Base-by-base conservation (phyloP, 768 basidiomycete genomes). In the Suillus weaverae region DNA sequence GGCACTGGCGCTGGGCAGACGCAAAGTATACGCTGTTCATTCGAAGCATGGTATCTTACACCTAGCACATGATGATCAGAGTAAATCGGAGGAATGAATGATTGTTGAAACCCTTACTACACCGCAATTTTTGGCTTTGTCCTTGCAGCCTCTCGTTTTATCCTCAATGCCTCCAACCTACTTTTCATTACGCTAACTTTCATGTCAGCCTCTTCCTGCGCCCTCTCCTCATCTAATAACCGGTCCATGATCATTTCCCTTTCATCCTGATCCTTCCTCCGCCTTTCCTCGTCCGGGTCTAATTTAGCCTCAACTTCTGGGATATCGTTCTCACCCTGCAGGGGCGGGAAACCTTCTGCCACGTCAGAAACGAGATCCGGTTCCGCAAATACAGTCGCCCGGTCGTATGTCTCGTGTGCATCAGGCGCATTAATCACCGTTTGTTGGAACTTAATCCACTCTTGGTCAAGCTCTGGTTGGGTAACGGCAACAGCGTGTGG, bases 191-290 rank as follows among this genome's bases (percentile, higher is more conserved):
- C 69, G 10, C 73, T 72, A 11, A 93, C 92, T 61, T 86, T 86
- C 79, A 87, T 86, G 72, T 95, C 93, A 6, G 92, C 93, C 72
- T 94, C 92, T 72, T 95, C 93, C 79, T 95, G 93, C 38, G 88
- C 89, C 62, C 87, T 83, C 74, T 95, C 92, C 77, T 95, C 93
- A 36, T 94, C 92, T 73, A 93, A 64, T 55, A 94, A 75, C 62
- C 93, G 83, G 76, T 94, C 92, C 89, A 94, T 91, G 51, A 94
- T 94, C 65, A 94, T 76, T 69, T 94, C 92, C 57, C 85, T 81
- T 62, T 94, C 92, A 30, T 94, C 91, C 71, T 80, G 81, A 69
- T 88, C 87, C 74, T 82, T 89, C 68, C 78, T 74, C 69, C 76
- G 77, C 70, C 84, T 80, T 60, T 74, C 72, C 60, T 81, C 80